These are phyloP conservation scores for Globisporangium middletonii DNA, from an alignment of 352 stramenopile species.

Conservation along the genomic window DNA sequence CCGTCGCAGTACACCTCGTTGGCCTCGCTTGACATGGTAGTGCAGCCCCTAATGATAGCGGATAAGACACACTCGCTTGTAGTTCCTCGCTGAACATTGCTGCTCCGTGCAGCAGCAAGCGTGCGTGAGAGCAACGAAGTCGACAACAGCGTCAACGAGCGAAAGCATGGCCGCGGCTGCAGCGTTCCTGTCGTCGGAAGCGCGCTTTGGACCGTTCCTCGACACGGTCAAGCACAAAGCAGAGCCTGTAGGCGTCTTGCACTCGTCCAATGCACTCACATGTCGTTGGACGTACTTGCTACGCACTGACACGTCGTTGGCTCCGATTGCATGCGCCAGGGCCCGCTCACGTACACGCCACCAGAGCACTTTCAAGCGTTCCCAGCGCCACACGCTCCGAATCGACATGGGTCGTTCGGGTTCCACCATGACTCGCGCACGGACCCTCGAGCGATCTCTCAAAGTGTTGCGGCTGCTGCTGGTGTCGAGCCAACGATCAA, in stretches of 20 bases:
- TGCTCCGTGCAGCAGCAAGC: not conserved
- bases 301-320: not conserved
- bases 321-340: slow-evolving; percentile 14
- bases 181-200: slow-evolving; percentile 37
- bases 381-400: slow-evolving; percentile 11
- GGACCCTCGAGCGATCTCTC: slow-evolving; percentile 1
- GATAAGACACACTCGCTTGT: too few species aligned
- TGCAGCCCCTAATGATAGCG: too few species aligned
- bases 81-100: not conserved
- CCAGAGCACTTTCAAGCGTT: slow-evolving; percentile 12
- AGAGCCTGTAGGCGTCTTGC: slow-evolving; percentile 26
- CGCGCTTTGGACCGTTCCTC: slow-evolving; percentile 44
- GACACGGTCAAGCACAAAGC: slow-evolving; percentile 22
- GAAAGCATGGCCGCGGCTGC: slow-evolving; percentile 22
- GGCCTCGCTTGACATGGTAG: too few species aligned
- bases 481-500: slow-evolving; percentile 1
- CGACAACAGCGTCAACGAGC: not conserved
- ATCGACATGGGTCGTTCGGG: slow-evolving; percentile 34
- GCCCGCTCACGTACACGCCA: slow-evolving; percentile 39
- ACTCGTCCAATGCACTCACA: too few species aligned
- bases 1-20: too few species aligned
- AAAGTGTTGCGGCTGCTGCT: slow-evolving; percentile 2
- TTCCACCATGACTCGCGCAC: slow-evolving; percentile 16
- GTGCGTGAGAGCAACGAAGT: not conserved
- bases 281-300: too few species aligned